A percentile compares a stretch with the other conserved stretches of the same genome.
Evolutionary conservation across 176 grass and related monocot genomes (phyloP).

Genomic region (Hsuehochloa calcarea): DNA sequence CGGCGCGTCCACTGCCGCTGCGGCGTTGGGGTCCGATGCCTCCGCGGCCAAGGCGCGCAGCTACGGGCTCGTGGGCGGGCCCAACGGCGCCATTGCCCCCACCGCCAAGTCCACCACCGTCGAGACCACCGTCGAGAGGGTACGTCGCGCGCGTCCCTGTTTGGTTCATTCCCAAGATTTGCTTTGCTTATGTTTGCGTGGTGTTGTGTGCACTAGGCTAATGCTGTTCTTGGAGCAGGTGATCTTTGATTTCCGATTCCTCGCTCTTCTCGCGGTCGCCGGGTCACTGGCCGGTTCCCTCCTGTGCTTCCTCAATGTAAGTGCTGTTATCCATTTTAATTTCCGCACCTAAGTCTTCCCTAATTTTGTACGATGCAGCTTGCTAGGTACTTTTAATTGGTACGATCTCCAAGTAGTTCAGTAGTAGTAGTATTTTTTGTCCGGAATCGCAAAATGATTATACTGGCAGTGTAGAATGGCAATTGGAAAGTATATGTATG

Average conservation of each 20-base stretch:
- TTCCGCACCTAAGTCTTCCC: background rate
- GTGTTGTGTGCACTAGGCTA: background rate
- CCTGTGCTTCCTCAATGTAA: constrained; percentile 93
- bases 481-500: background rate
- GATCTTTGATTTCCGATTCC: constrained; percentile 95
- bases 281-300: constrained; percentile 83
- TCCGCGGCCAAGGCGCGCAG: background rate
- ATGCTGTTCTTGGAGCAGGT: constrained; percentile 37
- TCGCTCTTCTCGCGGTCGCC: constrained; percentile 78
- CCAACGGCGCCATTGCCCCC: background rate
- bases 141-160: background rate
- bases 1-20: background rate
- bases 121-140: constrained; percentile 70
- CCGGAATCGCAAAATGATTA: background rate
- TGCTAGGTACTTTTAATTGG: background rate
- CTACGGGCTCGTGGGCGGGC: background rate
- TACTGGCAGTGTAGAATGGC: background rate
- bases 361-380: background rate
- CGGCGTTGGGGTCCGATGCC: background rate
- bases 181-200: background rate
- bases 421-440: background rate
- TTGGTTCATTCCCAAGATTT: background rate
- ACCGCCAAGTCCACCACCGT: background rate
- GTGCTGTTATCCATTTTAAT: background rate
- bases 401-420: background rate